phyloP scores from a whole-genome alignment of 2,329 filamentous ascomycete species.

The Paramyrothecium roridum region DNA sequence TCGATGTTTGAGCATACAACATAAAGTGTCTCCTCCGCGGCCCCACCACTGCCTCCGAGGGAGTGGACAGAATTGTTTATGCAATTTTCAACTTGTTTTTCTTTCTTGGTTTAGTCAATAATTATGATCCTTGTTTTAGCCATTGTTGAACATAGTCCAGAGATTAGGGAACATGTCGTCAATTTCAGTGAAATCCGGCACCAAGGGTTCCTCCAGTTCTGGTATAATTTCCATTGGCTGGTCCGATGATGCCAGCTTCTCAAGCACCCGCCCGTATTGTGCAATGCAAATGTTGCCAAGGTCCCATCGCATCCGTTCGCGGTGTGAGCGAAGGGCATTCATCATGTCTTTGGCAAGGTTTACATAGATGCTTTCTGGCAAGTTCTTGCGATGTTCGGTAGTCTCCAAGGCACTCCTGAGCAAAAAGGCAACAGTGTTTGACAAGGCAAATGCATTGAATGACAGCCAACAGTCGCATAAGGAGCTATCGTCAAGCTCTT shows the following conservation, averaged over 20 bases:
- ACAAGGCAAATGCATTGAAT: conserved; percentile 42
- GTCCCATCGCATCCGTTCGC: conserved; percentile 41
- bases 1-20: too few relatives aligned
- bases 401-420: conserved; percentile 44
- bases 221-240: too few relatives aligned
- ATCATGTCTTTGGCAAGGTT: conserved; percentile 41
- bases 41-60: too few relatives aligned
- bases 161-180: too few relatives aligned
- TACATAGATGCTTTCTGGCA: conserved; percentile 34
- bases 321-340: conserved; percentile 32
- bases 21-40: too few relatives aligned
- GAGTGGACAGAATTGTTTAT: too few relatives aligned
- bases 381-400: conserved; percentile 28
- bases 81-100: too few relatives aligned
- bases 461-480: conserved; percentile 49
- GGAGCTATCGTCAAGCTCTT: conserved; percentile 39
- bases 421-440: conserved; percentile 46
- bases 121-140: too few relatives aligned
- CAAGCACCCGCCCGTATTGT: conserved; percentile 43
- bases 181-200: too few relatives aligned
- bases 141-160: too few relatives aligned
- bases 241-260: conserved; percentile 27
- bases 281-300: conserved; percentile 46
- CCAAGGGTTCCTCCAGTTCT: too few relatives aligned
- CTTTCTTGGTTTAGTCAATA: too few relatives aligned